A percentile compares a stretch with the other conserved stretches of the same genome.
Conservation (phyloP, 305 asterid species). For the Fraxinus platypoda region DNA sequence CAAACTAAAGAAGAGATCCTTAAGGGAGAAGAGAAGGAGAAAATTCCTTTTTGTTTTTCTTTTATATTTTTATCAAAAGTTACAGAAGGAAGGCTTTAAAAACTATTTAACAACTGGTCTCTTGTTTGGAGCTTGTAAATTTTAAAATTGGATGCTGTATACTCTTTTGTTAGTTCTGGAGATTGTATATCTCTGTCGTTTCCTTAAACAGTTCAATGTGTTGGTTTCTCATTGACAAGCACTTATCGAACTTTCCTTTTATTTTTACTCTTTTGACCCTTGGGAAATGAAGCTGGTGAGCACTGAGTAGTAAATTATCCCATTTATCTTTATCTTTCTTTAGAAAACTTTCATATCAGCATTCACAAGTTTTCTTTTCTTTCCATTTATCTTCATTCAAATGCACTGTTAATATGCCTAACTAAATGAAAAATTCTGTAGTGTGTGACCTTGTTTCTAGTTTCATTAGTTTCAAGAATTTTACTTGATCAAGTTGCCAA, state of each 20-base stretch:
- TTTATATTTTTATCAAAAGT: not conserved
- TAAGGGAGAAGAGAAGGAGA: not conserved
- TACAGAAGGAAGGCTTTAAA: not conserved
- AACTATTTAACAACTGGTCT: not conserved
- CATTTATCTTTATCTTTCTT: not conserved
- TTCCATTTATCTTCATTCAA: not conserved
- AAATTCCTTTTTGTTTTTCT: not conserved
- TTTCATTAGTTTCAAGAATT: not conserved
- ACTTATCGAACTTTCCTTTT: not conserved
- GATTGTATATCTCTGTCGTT: not conserved
- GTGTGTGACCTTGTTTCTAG: not conserved
- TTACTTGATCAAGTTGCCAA: not conserved
- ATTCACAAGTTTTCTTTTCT: not conserved
- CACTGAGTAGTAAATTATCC: not conserved
- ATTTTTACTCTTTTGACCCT: not conserved
- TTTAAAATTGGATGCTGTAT: not conserved
- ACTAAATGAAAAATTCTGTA: not conserved
- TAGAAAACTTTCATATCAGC: not conserved
- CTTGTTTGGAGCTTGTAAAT: not conserved
- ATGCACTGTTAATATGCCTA: not conserved
- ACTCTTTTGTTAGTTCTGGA: not conserved
- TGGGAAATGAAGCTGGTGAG: not conserved
- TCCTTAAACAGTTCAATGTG: not conserved
- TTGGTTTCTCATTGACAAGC: not conserved
- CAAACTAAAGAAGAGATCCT: not conserved